Evolutionary conservation across 192 early-diverging fungal species (phyloP).

Genomic region (Lobosporangium transversale): DNA sequence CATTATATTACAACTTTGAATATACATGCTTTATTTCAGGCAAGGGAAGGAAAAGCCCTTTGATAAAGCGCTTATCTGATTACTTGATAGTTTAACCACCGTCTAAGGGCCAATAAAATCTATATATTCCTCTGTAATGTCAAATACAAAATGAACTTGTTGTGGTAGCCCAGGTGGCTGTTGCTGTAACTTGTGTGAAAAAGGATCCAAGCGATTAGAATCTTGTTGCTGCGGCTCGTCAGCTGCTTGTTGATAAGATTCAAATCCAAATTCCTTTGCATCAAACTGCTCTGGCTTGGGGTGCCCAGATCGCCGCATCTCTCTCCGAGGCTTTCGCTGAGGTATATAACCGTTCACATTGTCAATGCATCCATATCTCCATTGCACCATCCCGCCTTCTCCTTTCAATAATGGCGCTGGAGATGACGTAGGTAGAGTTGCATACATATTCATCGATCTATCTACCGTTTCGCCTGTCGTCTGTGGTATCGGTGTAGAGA

Average conservation of each 20-base stretch:
- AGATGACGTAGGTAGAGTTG: too few relatives aligned
- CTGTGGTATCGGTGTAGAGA: too few relatives aligned
- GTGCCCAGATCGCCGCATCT: conserved; percentile 4
- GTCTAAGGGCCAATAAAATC: too few relatives aligned
- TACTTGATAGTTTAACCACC: neutral
- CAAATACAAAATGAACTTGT: neutral
- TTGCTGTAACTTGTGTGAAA: too few relatives aligned
- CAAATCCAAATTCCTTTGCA: too few relatives aligned
- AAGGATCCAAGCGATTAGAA: too few relatives aligned
- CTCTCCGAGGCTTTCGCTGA: neutral
- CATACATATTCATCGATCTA: too few relatives aligned
- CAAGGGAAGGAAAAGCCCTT: neutral
- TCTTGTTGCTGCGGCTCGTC: too few relatives aligned
- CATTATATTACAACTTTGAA: too few relatives aligned
- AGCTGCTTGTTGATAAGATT: too few relatives aligned
- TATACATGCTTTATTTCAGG: too few relatives aligned
- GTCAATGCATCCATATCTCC: conserved; percentile 21
- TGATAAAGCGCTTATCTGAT: neutral
- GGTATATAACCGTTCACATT: conserved; percentile 32
- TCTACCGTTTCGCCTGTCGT: neutral
- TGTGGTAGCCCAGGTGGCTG: neutral
- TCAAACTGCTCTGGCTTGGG: too few relatives aligned
- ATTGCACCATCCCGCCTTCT: neutral
- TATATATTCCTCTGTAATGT: neutral
- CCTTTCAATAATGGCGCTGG: neutral